Evolutionary conservation across 768 basidiomycete species (phyloP).

Genomic region (Albatrellus ellisii): DNA sequence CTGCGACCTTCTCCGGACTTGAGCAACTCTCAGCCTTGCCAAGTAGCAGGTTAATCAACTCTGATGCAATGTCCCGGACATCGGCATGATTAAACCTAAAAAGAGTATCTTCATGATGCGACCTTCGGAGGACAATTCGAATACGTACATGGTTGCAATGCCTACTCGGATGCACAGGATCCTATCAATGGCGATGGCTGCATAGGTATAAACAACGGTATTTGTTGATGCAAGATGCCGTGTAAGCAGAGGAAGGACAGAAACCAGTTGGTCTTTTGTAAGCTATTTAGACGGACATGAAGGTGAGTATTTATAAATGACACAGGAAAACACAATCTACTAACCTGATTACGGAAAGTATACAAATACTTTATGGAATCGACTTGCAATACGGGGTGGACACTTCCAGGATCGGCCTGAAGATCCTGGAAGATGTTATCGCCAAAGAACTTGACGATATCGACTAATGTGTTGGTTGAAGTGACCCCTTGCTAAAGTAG

Average conservation of each 20-base stretch:
- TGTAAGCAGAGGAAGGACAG: slow-evolving; percentile 78
- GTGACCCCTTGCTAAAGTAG: slow-evolving; percentile 74
- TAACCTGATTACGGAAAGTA: slow-evolving; percentile 91
- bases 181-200: slow-evolving; percentile 95
- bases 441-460: slow-evolving; percentile 93
- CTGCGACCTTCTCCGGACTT: slow-evolving; percentile 86
- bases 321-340: slow-evolving; percentile 6
- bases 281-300: slow-evolving; percentile 32
- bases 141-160: slow-evolving; percentile 23
- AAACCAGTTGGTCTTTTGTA: slow-evolving; percentile 85
- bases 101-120: neutral
- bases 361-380: slow-evolving; percentile 92
- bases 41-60: slow-evolving; percentile 60
- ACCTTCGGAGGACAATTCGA: neutral
- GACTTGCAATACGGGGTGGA: slow-evolving; percentile 87
- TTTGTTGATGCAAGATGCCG: slow-evolving; percentile 72
- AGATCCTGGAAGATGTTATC: slow-evolving; percentile 84
- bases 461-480: slow-evolving; percentile 80
- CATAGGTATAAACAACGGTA: slow-evolving; percentile 92
- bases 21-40: slow-evolving; percentile 65
- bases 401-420: slow-evolving; percentile 47
- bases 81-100: slow-evolving; percentile 79
- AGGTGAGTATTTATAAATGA: neutral
- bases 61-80: slow-evolving; percentile 69
- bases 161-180: slow-evolving; percentile 84